Evolutionary conservation across 2,329 filamentous ascomycete species (phyloP).

Genomic region (Scedosporium apiospermum): DNA sequence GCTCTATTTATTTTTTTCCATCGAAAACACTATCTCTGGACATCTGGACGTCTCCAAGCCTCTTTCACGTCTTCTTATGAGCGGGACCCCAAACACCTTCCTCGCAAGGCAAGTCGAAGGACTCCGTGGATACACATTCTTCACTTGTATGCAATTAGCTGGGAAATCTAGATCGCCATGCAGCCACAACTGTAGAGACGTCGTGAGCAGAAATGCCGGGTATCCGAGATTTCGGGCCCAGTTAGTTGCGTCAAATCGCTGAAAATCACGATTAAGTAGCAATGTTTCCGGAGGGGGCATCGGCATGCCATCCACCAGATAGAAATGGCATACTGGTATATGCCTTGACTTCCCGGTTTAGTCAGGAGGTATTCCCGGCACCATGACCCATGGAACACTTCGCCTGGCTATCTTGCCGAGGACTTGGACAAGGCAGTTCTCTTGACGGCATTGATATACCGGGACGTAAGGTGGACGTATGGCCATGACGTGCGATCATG

Average conservation of each 20-base stretch:
- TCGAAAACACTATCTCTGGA: too few relatives aligned
- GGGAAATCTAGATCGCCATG: background rate
- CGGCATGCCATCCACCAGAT: background rate
- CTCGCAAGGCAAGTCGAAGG: too few relatives aligned
- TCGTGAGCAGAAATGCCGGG: background rate
- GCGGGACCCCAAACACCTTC: too few relatives aligned
- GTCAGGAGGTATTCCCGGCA: background rate
- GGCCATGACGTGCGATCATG: too few relatives aligned
- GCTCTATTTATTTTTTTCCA: too few relatives aligned
- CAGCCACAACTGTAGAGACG: background rate
- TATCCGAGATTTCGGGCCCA: background rate
- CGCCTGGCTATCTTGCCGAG: background rate
- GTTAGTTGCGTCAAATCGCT: background rate
- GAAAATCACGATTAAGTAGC: background rate
- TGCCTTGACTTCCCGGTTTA: background rate
- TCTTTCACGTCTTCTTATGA: too few relatives aligned
- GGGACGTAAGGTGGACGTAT: too few relatives aligned
- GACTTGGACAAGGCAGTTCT: background rate
- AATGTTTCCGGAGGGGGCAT: background rate
- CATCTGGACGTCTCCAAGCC: too few relatives aligned
- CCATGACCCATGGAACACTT: background rate
- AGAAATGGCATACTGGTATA: background rate
- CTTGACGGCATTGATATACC: too few relatives aligned
- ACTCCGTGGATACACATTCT: background rate
- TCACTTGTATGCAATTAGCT: background rate